Evolutionary conservation across 257 asterid species (phyloP), one percentile per base, ranked within the genome.

Genomic region (Lantana camara): DNA sequence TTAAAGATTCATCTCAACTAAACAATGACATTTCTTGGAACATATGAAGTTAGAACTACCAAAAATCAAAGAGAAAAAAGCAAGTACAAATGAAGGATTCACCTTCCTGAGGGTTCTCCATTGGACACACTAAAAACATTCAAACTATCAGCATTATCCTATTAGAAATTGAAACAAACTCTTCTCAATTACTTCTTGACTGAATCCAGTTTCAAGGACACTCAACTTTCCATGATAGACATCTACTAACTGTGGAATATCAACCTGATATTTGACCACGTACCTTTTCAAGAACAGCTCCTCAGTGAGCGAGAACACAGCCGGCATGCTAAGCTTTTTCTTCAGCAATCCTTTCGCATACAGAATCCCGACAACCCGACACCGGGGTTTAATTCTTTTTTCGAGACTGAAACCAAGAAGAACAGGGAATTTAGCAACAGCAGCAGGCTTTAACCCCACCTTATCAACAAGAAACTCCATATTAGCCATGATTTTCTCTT

Each of bases 391-490:
- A 9, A 72, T 30, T 47, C 73, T 66, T 4, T 3, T 53, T 0
- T 66, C 65, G 11, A 23, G 19, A 22, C 9, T 59, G n/a, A 9
- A 21, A 32, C 10, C 17, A 6, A 77, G 67, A 24, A 53, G 14
- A 50, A 7, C 9, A 3, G 82, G 82, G 75, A 2, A 0, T 11
- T 2, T 16, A 9, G 73, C 70, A 12, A 73, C 20, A 21, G 12
- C 35, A 2, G 2, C 35, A 10, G 82, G 27, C 20, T 54, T 16
- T 0, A 29, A 46, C 7, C 67, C 68, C 59, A 77, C 0, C 47
- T 57, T 32, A 4, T 64, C 40, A 8, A 64, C 68, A n/a, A 68
- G 57, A 65, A 77, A 77, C 23, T 60, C 71, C 79, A 77, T 69
- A 1, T 5, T 50, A 2, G 34, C 44, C 51, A 10, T 35, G 2